A percentile compares a stretch with the other conserved stretches of the same genome.
Evolutionary conservation across 179 eudicot genomes (phyloP).

Genomic region (Patellifolia procumbens): DNA sequence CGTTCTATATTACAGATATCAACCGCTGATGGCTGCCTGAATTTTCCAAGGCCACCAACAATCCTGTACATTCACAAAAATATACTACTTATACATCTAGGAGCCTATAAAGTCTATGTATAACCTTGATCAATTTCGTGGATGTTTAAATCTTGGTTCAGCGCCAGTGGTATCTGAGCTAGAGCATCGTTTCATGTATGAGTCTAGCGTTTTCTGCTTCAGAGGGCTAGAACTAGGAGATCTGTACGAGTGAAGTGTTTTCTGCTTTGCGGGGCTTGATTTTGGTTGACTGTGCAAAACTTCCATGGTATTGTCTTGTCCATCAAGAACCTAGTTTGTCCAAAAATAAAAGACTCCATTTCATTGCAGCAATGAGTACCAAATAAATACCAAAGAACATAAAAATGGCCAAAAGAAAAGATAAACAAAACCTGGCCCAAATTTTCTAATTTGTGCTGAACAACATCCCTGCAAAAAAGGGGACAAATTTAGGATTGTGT

Average conservation of each 20-base stretch:
- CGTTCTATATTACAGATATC: background rate
- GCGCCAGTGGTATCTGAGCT: slow-evolving; percentile 21
- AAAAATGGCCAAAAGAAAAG: background rate
- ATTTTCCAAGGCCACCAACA: background rate
- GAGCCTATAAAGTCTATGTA: background rate
- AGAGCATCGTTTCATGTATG: slow-evolving; percentile 72
- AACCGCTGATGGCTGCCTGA: background rate
- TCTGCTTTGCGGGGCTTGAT: slow-evolving; percentile 51
- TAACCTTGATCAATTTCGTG: slow-evolving; percentile 9
- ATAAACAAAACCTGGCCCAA: slow-evolving; percentile 82
- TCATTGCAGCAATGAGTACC: background rate
- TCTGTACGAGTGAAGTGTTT: slow-evolving; percentile 14
- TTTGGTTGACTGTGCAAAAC: slow-evolving; percentile 45
- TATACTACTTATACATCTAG: slow-evolving; percentile 6
- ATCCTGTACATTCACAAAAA: slow-evolving; percentile 8
- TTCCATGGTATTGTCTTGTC: slow-evolving; percentile 70
- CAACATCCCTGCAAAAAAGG: slow-evolving; percentile 69
- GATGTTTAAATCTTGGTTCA: slow-evolving; percentile 27
- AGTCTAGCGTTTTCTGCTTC: slow-evolving; percentile 78
- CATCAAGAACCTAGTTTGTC: slow-evolving; percentile 75
- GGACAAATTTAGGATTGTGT: background rate
- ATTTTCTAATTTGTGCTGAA: slow-evolving; percentile 92
- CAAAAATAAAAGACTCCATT: background rate
- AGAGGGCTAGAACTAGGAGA: slow-evolving; percentile 35
- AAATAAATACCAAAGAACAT: background rate